Evolutionary conservation across 2,329 filamentous ascomycete genomes (phyloP).

Genomic region (Clonostachys chloroleuca): DNA sequence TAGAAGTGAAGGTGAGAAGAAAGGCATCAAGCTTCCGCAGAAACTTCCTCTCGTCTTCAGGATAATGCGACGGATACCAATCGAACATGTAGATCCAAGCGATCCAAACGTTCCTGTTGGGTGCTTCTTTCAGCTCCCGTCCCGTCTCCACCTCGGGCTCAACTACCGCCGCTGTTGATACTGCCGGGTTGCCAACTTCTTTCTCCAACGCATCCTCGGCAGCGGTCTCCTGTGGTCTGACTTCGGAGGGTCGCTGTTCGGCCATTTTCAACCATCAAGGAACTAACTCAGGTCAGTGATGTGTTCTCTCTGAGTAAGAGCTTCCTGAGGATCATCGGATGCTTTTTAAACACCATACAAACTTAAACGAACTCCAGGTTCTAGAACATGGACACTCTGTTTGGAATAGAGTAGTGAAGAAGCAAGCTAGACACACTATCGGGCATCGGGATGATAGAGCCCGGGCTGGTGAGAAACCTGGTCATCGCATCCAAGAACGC

Average conservation of each 20-base stretch:
- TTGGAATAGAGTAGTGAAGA: neutral
- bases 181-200: no score
- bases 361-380: neutral
- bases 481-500: no score
- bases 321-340: no score
- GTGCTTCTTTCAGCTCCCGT: conserved; percentile 3
- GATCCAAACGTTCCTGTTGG: conserved; percentile 9
- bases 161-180: no score
- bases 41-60: conserved; percentile 15
- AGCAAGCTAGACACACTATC: neutral
- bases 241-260: no score
- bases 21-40: conserved; percentile 18
- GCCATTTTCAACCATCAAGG: no score
- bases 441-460: conserved; percentile 1
- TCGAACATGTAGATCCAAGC: conserved; percentile 19
- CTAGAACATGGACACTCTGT: neutral
- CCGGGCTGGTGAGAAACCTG: neutral
- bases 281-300: no score
- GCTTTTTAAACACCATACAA: no score
- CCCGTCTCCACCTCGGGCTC: neutral
- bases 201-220: no score
- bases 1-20: conserved; percentile 25
- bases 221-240: no score
- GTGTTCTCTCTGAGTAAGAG: no score
- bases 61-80: conserved; percentile 24